Percentiles rank a stretch among this genome's conserved stretches.
Conservation (phyloP, 23 red algal genomes). For the Gracilaria gracilis region DNA sequence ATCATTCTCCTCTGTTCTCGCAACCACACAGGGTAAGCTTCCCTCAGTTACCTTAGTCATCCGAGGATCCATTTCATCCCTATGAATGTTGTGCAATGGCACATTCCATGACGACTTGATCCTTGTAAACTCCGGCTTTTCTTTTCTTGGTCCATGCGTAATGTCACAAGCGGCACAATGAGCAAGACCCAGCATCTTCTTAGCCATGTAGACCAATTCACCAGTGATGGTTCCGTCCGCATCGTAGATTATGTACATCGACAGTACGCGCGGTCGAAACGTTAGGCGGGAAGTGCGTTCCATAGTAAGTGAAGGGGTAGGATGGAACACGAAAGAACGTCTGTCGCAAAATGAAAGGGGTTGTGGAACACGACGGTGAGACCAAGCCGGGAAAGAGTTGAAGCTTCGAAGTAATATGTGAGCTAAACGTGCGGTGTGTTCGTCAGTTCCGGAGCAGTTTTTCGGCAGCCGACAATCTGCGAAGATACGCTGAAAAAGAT, state of each 20-base stretch:
- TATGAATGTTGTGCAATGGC: slow-evolving; percentile 85
- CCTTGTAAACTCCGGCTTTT: slow-evolving; percentile 86
- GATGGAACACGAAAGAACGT: neutral
- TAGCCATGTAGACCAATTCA: slow-evolving; percentile 80
- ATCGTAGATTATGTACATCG: slow-evolving; percentile 91
- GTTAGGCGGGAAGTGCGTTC: neutral
- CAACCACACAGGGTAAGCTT: slow-evolving; percentile 74
- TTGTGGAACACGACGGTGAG: no score
- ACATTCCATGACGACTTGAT: slow-evolving; percentile 80
- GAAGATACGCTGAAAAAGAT: no score
- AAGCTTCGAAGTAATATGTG: no score
- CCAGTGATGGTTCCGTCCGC: slow-evolving; percentile 93
- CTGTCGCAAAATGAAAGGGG: no score
- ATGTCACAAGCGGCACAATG: slow-evolving; percentile 95
- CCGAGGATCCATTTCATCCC: slow-evolving; percentile 85
- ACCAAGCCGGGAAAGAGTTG: no score
- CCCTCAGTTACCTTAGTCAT: neutral
- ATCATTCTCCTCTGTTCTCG: slow-evolving; percentile 23
- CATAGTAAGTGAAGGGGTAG: neutral
- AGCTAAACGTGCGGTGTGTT: no score
- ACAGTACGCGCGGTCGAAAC: slow-evolving; percentile 8
- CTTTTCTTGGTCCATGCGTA: slow-evolving; percentile 79
- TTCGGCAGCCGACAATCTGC: no score
- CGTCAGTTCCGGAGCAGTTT: no score
- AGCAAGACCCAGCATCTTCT: slow-evolving; percentile 74